A percentile compares a stretch with the other conserved stretches of the same genome.
phyloP scores from a whole-genome alignment of 371 early-diverging fungal genomes.

The Zychaea mexicana region DNA sequence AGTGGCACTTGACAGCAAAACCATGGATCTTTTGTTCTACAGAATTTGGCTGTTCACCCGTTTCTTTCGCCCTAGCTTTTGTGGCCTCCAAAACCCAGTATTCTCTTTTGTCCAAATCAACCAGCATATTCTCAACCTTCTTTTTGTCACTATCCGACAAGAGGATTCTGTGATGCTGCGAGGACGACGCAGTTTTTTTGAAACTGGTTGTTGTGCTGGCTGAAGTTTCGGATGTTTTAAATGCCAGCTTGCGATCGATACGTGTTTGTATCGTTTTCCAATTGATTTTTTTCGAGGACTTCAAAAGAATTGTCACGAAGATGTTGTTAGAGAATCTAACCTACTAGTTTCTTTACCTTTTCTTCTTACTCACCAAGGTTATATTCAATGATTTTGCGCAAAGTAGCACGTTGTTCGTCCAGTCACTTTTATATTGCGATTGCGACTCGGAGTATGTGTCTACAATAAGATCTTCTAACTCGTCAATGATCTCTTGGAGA shows the following conservation, averaged over 20 bases:
- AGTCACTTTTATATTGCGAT: background rate
- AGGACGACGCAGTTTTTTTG: too few relatives aligned
- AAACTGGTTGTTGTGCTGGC: too few relatives aligned
- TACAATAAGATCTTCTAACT: background rate
- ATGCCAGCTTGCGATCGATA: too few relatives aligned
- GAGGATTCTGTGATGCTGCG: too few relatives aligned
- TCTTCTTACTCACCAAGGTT: too few relatives aligned
- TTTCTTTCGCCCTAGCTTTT: background rate
- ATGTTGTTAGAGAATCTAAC: too few relatives aligned
- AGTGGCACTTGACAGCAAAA: constrained; percentile 7
- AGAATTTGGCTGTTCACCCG: background rate
- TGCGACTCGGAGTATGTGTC: background rate
- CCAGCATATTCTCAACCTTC: background rate
- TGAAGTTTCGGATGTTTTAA: too few relatives aligned
- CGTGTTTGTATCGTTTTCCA: too few relatives aligned
- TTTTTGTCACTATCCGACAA: background rate
- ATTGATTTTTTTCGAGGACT: too few relatives aligned
- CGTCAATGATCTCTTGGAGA: background rate
- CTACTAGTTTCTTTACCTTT: too few relatives aligned
- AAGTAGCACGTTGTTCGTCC: background rate
- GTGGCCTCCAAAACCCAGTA: background rate
- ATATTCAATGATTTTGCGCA: background rate
- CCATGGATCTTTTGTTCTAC: constrained; percentile 4
- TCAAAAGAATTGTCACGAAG: too few relatives aligned
- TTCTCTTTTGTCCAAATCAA: background rate